Evolutionary conservation across 257 asterid species (phyloP), one percentile per base, ranked within the genome.

Genomic region (Capsicum chinense): DNA sequence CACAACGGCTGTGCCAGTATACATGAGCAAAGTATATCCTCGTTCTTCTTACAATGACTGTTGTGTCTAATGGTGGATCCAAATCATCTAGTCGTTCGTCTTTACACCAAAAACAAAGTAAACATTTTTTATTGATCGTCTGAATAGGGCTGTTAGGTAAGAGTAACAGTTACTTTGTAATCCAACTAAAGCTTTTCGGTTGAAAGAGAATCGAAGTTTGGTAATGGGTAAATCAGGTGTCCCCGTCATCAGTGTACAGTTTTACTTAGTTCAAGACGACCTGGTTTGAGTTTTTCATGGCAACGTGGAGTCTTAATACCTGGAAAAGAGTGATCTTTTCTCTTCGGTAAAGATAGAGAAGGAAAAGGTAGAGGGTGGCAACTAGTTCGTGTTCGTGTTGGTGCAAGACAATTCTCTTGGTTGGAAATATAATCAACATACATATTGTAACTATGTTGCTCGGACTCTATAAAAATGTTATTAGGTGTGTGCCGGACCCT

Each of bases 31-130:
- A 39, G 78, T 39, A 39, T 69, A 69, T 39, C 78, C 15, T 69
- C 52, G 2, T 69, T 69, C 54, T 69, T 69, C 54, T 69, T 69
- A 14, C 78, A 69, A 39, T 54, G 78, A 69, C 26, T 69, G 39
- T 69, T 16, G 14, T 69, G 5, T 69, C 78, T 16, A 68, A 14
- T 50, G 15, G 56, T 69, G 21, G 56, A 69, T 39, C 54, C 78
- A 39, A 8, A 39, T 16, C 33, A 69, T 69, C 15, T 59, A 3
- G 56, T 7, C 16, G 16, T 69, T 69, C 76, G 16, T 69, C 78
- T 69, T 16, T 39, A 39, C 56, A 69, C 33, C 56, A 69, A 39
- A 39, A 16, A 69, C 8, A 4, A 16, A 69, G 78, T 39, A 47
- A 37, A 68, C 13, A 39, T 0, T 39, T 15, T 16, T 39, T 69